A percentile compares a stretch with the other conserved stretches of the same genome.
phyloP scores from a whole-genome alignment of 1,284 basidiomycete genomes.

The Pseudozyma sp. region DNA sequence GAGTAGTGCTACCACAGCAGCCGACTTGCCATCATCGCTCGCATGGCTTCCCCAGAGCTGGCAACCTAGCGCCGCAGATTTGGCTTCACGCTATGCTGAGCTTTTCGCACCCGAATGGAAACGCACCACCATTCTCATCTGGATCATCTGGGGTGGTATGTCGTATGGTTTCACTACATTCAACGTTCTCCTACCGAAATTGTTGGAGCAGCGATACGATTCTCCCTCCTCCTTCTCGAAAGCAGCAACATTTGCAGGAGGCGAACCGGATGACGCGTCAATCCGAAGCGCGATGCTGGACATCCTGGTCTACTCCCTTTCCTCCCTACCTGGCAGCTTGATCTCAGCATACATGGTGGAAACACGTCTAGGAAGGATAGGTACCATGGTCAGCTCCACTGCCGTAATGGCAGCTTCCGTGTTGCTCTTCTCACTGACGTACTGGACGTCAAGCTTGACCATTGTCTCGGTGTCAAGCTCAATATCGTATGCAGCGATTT shows the following conservation, averaged over 20 bases:
- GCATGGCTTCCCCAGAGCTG: slow-evolving; percentile 39
- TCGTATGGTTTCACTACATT: slow-evolving; percentile 88
- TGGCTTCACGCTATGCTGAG: slow-evolving; percentile 76
- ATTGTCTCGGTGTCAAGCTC: slow-evolving; percentile 56
- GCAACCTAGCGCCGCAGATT: slow-evolving; percentile 37
- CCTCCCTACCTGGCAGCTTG: slow-evolving; percentile 71
- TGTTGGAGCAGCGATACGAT: slow-evolving; percentile 72
- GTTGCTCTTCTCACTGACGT: slow-evolving; percentile 48
- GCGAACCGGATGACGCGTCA: slow-evolving; percentile 29
- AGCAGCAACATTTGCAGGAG: neutral
- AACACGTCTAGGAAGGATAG: slow-evolving; percentile 77
- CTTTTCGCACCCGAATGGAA: slow-evolving; percentile 86
- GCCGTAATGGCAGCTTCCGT: slow-evolving; percentile 49
- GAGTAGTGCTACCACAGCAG: too few relatives aligned
- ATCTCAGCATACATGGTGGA: slow-evolving; percentile 91
- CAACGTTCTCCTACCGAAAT: slow-evolving; percentile 92
- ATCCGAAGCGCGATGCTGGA: slow-evolving; percentile 43
- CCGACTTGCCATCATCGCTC: slow-evolving; percentile 28
- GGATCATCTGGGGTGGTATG: slow-evolving; percentile 64
- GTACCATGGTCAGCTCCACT: slow-evolving; percentile 73
- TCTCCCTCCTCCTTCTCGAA: neutral
- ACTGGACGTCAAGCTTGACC: slow-evolving; percentile 36
- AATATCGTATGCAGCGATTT: slow-evolving; percentile 65
- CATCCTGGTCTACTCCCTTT: slow-evolving; percentile 60
- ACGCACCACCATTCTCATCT: slow-evolving; percentile 78